These are phyloP conservation scores for Nannochloris sp. DNA, from an alignment of 139 green algal species.

Conservation along the genomic window DNA sequence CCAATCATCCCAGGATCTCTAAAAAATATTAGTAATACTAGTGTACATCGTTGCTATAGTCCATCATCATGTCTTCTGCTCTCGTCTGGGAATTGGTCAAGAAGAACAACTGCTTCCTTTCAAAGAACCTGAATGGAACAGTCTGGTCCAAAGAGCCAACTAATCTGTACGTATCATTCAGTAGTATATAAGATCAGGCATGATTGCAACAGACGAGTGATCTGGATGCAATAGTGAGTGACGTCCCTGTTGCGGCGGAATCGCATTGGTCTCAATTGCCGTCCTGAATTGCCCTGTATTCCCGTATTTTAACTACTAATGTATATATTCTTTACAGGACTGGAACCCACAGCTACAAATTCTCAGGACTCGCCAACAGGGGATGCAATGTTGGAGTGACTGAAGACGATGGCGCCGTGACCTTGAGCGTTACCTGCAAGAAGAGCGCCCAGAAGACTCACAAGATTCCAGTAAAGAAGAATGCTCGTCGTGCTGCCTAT, in stretches of 20 bases:
- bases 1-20: too few species aligned
- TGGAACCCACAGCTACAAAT: conserved; percentile 74
- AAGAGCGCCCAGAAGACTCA: conserved; percentile 22
- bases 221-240: background rate
- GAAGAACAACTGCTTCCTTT: conserved; percentile 55
- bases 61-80: conserved; percentile 19
- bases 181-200: background rate
- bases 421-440: conserved; percentile 33
- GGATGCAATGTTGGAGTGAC: conserved; percentile 21
- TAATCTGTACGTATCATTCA: conserved; percentile 8
- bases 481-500: conserved; percentile 26
- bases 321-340: conserved; percentile 11
- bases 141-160: conserved; percentile 6
- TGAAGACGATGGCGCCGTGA: conserved; percentile 14
- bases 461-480: conserved; percentile 31
- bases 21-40: background rate
- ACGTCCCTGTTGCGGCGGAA: background rate
- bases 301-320: background rate
- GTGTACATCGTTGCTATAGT: background rate
- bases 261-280: background rate
- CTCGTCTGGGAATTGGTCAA: conserved; percentile 59
- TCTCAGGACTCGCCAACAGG: conserved; percentile 49
- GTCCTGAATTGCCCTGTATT: background rate
- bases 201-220: background rate
- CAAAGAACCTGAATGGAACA: conserved; percentile 31